Evolutionary conservation across 2,329 filamentous ascomycete species (phyloP), one percentile per base, ranked within the genome.

Genomic region (Curvularia verruculosa): DNA sequence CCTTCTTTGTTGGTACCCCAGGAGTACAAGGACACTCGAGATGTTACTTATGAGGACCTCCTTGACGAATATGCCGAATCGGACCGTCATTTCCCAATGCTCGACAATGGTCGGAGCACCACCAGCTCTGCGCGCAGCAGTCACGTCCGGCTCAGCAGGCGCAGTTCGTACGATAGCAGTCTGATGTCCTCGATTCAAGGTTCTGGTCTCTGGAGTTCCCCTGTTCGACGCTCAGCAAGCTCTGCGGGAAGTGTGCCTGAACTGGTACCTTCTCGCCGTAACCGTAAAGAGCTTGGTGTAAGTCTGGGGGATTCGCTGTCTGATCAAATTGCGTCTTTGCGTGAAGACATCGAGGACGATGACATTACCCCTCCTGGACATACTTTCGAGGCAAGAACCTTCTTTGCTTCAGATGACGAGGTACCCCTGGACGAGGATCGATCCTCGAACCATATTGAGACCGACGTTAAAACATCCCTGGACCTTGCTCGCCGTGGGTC

Each of bases 111-210:
- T 26, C 67, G 67, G 44, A 76, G 76, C 49, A 66, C 76, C 48
- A 75, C 77, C 36, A 77, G 78, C 46, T 77, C 78, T 6, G 75
- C 77, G 24, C 79, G 81, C 24, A 83, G 79, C 65, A 83, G 81
- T 63, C 79, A 78, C 54, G 80, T 81, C 2, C 80, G 80, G 13
- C 80, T 83, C 49, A 85, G 83, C 77, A 84, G 84, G 60, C 81
- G 81, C 62, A 84, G 82, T 67, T 85, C 83, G 5, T 83, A 84
- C 55, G 83, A 85, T 66, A 85, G 82, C 67, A 80, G 84, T 60
- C 78, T 84, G 39, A 74, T 83, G 50, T 84, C 82, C 6, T 72
- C 68, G 6, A 64, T 65, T 15, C 68, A 70, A 41, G 66, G 64
- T 44, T 73, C 70, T 15, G 67, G 69, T 24, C 68, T 73, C 5